Base-by-base conservation (phyloP, 1,284 basidiomycete genomes). In the Dichomitus squalens region DNA sequence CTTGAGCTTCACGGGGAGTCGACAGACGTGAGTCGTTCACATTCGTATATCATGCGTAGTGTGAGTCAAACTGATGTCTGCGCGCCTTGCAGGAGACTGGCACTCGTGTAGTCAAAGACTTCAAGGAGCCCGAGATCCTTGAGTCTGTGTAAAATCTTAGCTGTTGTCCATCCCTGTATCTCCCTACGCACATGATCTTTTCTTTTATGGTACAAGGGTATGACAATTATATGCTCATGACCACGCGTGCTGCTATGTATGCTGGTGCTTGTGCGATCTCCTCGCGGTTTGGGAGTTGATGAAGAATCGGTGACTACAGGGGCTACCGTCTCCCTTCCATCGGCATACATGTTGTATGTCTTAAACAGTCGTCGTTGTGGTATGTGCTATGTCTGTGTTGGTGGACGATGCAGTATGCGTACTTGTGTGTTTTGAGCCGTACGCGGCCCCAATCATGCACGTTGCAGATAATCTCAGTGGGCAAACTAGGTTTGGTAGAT, bases 1-100 rank as follows among this genome's bases (percentile, higher is more conserved):
- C 85, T 97, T 68, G 95, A 98, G 77, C 87, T 96, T 60, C 96
- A 98, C 79, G 94, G 94, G 68, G 96, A 96, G 77, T 88, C 93
- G 66, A 90, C 87, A 68, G 93, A 95, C 72, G 93, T 93, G 71
- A 71, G 92, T 86, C 16, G 18, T 20, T 35, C 21, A n/a, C 40
- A 31, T 43, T 21, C 34, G 53, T 54, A 47, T 16, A 2, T 21
- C 4, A 4, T n/a, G 3, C n/a, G 29, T 29, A 20, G 16, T 33
- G 31, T 11, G 20, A 20, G 29, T 16, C 25, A n/a, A 8, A n/a
- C 44, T 47, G 6, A 47, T 9, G 8, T 46, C 3, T 25, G 27
- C 39, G 51, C 61, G 44, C 61, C 20, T 49, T 64, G 52, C 68
- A 95, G 93, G 93, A 95, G 82, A 93, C 92, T 57, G 92, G 93